Evolutionary conservation across 2,329 filamentous ascomycete genomes (phyloP), one percentile per base, ranked within the genome.

Genomic region (Aspergillus sp.): DNA sequence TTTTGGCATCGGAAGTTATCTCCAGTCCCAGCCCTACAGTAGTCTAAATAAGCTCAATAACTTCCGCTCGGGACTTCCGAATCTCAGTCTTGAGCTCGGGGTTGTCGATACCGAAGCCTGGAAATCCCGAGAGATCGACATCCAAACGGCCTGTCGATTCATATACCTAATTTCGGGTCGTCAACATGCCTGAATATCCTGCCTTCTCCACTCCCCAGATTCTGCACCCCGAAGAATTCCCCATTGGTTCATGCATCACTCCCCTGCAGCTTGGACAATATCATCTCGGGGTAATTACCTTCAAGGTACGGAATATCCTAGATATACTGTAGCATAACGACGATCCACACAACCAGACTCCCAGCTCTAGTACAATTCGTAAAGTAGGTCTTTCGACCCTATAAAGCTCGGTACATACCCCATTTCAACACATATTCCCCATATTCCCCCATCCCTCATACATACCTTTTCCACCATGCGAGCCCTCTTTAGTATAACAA

Each of bases 121-220:
- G 50, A 45, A 52, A 35, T 52, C 14, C 50, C 50, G 50, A 45
- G 23, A 49, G 47, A 39, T 49, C 47, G 31, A 12, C 47, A 37
- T 17, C 31, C 4, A 14, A 25, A 25, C 43, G 15, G 14, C 11
- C 21, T 27, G 43, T 15, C 43, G 6, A 25, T 25, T 45, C 43
- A 15, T 25, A 45, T 19, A 19, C 19, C 19, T 19, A 3, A 40
- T 11, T 9, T 19, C 2, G 31, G n/a, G 46, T 19, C 27, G 11
- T 33, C n/a, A 21, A 11, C 11, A 9, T n/a, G 8, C 6, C 19
- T n/a, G 14, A 49, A n/a, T 19, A 33, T 23, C 25, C 27, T 14
- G 37, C 11, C 17, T 52, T 45, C 50, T 14, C 50, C 50, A 44
- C 50, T 37, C 25, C 27, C 40, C 50, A 27, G 50, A 45, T 37